phyloP scores from a whole-genome alignment of 441 rosid genomes.

The Flueggea neowawraea region DNA sequence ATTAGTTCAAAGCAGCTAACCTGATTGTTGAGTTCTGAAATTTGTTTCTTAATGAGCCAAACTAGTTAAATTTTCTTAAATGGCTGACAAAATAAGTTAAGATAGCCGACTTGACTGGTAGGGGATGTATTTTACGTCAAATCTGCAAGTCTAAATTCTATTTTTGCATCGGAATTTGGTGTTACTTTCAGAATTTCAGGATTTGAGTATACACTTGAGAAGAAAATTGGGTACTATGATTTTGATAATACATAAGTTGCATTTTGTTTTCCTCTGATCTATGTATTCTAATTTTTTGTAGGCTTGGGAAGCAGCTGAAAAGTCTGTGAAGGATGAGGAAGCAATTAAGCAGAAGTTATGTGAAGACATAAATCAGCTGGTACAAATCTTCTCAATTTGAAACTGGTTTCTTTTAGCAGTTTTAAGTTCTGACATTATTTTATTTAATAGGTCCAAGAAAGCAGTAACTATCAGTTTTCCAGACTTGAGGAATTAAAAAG shows the following conservation, averaged over 20 bases:
- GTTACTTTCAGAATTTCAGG: too few relatives aligned
- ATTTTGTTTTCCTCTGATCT: constrained; percentile 5
- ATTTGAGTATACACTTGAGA: too few relatives aligned
- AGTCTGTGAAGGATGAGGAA: constrained; percentile 78
- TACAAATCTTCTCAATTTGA: constrained; percentile 26
- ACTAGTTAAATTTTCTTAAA: too few relatives aligned
- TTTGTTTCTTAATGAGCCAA: too few relatives aligned
- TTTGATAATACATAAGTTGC: not conserved
- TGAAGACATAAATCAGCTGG: constrained; percentile 78
- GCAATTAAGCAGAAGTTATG: constrained; percentile 75
- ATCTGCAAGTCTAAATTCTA: too few relatives aligned
- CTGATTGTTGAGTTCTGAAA: not conserved
- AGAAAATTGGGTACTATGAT: not conserved
- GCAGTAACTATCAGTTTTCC: constrained; percentile 74
- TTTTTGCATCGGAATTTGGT: too few relatives aligned
- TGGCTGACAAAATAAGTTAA: too few relatives aligned
- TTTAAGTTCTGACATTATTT: constrained; percentile 2
- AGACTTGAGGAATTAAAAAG: constrained; percentile 91
- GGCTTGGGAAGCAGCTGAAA: constrained; percentile 76
- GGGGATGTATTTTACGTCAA: too few relatives aligned
- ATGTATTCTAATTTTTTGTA: constrained; percentile 15
- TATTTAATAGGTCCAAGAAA: constrained; percentile 74
- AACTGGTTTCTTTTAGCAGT: not conserved
- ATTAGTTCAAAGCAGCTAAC: not conserved
- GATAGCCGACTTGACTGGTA: too few relatives aligned